Conservation (phyloP, 176 grass and related monocot genomes). For the Ensete ventricosum region DNA sequence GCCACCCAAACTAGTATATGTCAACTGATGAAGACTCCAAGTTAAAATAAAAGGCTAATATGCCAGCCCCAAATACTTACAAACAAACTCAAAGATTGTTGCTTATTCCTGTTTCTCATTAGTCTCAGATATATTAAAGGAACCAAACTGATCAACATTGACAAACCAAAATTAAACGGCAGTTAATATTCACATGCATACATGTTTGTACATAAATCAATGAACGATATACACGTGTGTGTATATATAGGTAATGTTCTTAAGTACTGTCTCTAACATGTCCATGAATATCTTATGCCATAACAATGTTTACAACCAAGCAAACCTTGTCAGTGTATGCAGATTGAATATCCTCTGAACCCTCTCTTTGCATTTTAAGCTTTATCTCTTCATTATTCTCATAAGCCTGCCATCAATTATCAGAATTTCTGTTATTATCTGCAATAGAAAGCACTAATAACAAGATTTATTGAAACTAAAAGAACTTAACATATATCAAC, state of each 20-base stretch:
- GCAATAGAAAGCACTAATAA: neutral
- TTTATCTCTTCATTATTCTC: conserved; percentile 74
- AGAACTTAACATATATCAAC: neutral
- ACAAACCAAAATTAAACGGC: too few species aligned
- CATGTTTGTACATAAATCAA: too few species aligned
- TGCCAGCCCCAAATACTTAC: too few species aligned
- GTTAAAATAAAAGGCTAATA: too few species aligned
- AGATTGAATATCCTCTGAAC: conserved; percentile 50
- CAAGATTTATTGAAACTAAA: neutral
- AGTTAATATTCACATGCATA: too few species aligned
- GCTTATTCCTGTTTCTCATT: too few species aligned
- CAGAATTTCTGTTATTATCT: neutral
- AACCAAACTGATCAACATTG: too few species aligned
- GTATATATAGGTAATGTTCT: too few species aligned
- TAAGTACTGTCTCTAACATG: neutral
- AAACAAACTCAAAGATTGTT: too few species aligned
- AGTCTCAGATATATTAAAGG: too few species aligned
- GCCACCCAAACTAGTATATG: neutral
- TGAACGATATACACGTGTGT: too few species aligned
- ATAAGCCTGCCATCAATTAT: conserved; percentile 43
- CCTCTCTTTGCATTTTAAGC: conserved; percentile 48
- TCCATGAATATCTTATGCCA: neutral
- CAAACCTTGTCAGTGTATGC: conserved; percentile 54
- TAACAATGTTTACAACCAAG: conserved; percentile 11
- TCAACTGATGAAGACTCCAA: too few species aligned